Base-by-base conservation (phyloP, 1,284 basidiomycete genomes). In the Heterobasidion parviporum region DNA sequence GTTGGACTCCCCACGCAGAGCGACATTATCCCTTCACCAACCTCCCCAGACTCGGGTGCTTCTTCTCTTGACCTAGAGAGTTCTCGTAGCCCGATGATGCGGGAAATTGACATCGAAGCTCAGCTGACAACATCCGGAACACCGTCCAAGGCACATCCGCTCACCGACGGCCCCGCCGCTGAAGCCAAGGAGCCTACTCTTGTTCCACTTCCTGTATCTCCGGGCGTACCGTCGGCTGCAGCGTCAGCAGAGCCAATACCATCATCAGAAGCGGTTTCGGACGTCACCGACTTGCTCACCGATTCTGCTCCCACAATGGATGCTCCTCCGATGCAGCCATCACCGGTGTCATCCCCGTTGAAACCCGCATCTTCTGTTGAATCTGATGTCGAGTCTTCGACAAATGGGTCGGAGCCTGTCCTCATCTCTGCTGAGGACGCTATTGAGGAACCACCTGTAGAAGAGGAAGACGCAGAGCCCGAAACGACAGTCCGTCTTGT, bases 1-100 rank as follows among this genome's bases (percentile, higher is more conserved):
- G 76, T 89, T 8, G 74, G 75, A 52, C 71, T 89, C 16, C 87
- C 87, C 2, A 85, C 81, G 26, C 72, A 76, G 16, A 75, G 74
- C 41, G 84, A 87, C 61, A 81, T 89, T 54, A 68, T 73, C 8
- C 64, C 74, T 9, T 65, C 73, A 14, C 70, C 72, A 14, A 77
- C 76, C 26, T 74, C 12, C n/a, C 54, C 48, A 10, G 54, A 75
- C 3, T 73, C 72, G 15, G 75, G 77, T 56, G 76, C 76, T 16
- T 68, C 68, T 69, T 74, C 59, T 48, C 68, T 76, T n/a, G 85
- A 88, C 61, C 64, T 87, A 8, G 87, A 89, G 64, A 70, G 80
- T 32, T 82, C 80, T 8, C 73, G 71, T n/a, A 68, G 68, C 32
- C 54, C 64, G 10, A 61, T 66, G 47, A 74, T 79, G 66, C 75